Evolutionary conservation across 768 basidiomycete genomes (phyloP).

Genomic region (Tylopilus vinaceipallidus): DNA sequence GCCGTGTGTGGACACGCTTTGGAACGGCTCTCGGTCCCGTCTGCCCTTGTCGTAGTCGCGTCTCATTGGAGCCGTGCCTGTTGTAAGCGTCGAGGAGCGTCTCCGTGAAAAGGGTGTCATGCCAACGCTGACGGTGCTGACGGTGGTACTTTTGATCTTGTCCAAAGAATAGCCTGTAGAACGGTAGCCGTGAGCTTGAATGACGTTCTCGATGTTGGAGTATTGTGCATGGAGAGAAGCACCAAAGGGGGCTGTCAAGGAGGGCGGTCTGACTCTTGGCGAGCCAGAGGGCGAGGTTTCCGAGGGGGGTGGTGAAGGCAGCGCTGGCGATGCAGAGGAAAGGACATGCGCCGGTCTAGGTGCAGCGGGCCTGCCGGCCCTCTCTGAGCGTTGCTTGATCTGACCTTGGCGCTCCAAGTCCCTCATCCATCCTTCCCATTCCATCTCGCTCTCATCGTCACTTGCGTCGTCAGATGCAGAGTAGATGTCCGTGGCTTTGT

Average conservation of each 20-base stretch:
- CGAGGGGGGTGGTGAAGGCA: conserved; percentile 29
- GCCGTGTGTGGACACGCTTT: conserved; percentile 1
- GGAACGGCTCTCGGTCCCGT: background rate
- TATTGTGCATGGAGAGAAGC: conserved; percentile 5
- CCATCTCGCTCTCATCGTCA: conserved; percentile 50
- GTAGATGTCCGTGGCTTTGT: conserved; percentile 13
- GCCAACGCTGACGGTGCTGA: conserved; percentile 30
- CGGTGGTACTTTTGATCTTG: conserved; percentile 8
- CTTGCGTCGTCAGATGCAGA: conserved; percentile 35
- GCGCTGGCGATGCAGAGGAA: conserved; percentile 4
- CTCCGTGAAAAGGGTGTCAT: conserved; percentile 5
- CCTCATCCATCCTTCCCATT: conserved; percentile 68
- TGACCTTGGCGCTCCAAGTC: conserved; percentile 46
- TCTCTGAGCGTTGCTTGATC: conserved; percentile 13
- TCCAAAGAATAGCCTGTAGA: conserved; percentile 9
- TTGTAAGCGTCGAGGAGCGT: conserved; percentile 29
- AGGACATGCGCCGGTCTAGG: background rate
- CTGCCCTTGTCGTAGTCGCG: conserved; percentile 10
- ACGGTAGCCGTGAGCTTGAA: conserved; percentile 1
- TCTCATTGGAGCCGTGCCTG: conserved; percentile 3
- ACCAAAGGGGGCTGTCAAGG: no score
- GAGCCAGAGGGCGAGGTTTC: conserved; percentile 26
- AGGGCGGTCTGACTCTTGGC: conserved; percentile 17
- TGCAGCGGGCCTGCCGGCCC: background rate
- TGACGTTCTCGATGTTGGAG: conserved; percentile 24